Base-by-base conservation (phyloP, 108 stramenopile genomes). In the Seminavis robusta region DNA sequence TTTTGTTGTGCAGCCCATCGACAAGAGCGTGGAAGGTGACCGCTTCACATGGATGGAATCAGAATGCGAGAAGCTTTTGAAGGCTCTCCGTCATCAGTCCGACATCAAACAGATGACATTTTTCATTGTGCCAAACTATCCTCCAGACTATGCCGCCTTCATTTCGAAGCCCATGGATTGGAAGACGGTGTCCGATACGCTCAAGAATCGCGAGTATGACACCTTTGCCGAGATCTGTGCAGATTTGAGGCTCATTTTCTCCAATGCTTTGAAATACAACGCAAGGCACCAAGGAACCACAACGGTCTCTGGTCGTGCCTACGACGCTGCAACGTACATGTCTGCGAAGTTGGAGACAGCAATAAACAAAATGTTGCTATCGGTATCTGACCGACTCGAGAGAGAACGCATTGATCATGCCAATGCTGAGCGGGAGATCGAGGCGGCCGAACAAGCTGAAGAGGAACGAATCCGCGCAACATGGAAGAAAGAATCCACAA, bases 231-330 rank as follows among this genome's bases (percentile, higher is more conserved):
- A 81, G 36, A 45, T 84, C 23, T 79, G 88, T 52, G 70, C 63
- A 4, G 90, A 92, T 68, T 52, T 92, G 53, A 62, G 90, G 3
- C 68, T 92, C 23, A 92, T 92, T 38, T 92, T 92, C 51, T 65
- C 80, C 13, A 92, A 92, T 47, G 90, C 90, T 23, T 48, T 88
- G n/a, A 88, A 86, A 36, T 92, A 92, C 72, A 92, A 92, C 48
- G 79, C 44, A 1, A 49, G 74, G 21, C 56, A 29, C 13, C 60
- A 63, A 21, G 82, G 67, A 21, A 63, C 67, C 1, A 78, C 75
- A 29, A 59, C 76, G 42, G 65, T 86, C 20, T 92, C 90, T 4
- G 79, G 71, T 25, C 40, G 38, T 33, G 86, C 84, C 0, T 92
- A 84, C 50, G 84, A 85, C 29, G 65, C 79, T 21, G 86, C 90